Evolutionary conservation across 257 asterid species (phyloP).

Genomic region (Leonotis leonurus): DNA sequence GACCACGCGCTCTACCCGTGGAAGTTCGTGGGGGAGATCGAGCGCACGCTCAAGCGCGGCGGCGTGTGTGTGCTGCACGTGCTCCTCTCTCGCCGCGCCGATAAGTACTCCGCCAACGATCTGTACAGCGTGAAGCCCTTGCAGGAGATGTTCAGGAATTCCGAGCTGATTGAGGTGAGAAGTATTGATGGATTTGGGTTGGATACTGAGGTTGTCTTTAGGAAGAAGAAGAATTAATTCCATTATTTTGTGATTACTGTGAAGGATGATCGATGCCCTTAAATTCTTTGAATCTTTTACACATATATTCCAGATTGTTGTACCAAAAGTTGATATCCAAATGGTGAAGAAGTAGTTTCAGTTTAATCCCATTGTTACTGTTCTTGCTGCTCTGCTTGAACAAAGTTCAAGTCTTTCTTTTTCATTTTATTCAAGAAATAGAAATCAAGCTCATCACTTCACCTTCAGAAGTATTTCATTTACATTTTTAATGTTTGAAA

Average conservation of each 20-base stretch:
- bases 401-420: not conserved
- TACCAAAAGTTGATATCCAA: not conserved
- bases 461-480: no score
- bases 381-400: no score
- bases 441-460: no score
- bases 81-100: conserved; percentile 54
- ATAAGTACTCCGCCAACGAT: conserved; percentile 86
- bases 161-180: conserved; percentile 54
- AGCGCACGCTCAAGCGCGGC: conserved; percentile 64
- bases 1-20: conserved; percentile 93
- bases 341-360: not conserved
- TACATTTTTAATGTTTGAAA: no score
- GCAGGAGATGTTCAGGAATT: conserved; percentile 59
- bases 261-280: not conserved
- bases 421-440: no score
- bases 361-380: no score
- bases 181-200: conserved; percentile 76
- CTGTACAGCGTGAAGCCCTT: conserved; percentile 68
- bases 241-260: not conserved
- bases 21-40: conserved; percentile 68
- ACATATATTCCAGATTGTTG: conserved; percentile 8
- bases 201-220: conserved; percentile 81
- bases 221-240: conserved; percentile 38
- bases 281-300: not conserved
- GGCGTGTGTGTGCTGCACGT: conserved; percentile 87